Base-by-base conservation (phyloP, 2,329 filamentous ascomycete species). In the Fusarium sp. region DNA sequence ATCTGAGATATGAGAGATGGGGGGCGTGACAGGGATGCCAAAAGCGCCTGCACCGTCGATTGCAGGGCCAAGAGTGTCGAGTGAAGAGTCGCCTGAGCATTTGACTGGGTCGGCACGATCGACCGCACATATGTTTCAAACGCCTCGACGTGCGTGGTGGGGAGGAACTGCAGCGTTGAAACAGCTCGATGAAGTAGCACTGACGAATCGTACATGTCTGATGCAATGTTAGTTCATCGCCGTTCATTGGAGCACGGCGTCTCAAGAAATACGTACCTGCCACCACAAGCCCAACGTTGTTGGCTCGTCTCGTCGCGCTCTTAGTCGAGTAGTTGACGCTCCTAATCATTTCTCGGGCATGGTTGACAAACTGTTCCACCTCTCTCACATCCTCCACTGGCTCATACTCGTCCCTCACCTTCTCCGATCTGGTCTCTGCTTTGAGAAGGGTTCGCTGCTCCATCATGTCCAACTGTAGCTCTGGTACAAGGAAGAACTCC, bases 401-500 rank as follows among this genome's bases (percentile, higher is more conserved):
- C 73, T 94, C 92, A 78, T 94, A 94, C 80, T 99, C 97, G 69
- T 99, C 97, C 63, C 91, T 90, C 37, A 99, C 92, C 65, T 92
- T 95, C 80, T 99, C 97, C 4, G 90, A 87, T 31, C 96, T 90
- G 0, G 93, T 91, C 81, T 95, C 93, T 5, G 95, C 94, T 83
- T 99, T 99, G 71, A 95, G 91, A 65, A 92, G 91, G 73, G 94
- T 97, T 59, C 97, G 91, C 81, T 97, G 93, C 63, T 94, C 93
- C 88, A 98, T 96, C 90, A 95, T 95, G 22, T 95, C 92, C 0
- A 94, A 89, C 80, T 98, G 94, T 59, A 99, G 91, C 76, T 99
- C 97, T 2, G 97, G 97, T 14, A 99, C 95, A 1, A 99, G 88
- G 83, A 99, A 98, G 84, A 99, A 99, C 79, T 99, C 97, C 97